Conservation (phyloP, 768 basidiomycete genomes). For the Brasilioporus rufonigricans region DNA sequence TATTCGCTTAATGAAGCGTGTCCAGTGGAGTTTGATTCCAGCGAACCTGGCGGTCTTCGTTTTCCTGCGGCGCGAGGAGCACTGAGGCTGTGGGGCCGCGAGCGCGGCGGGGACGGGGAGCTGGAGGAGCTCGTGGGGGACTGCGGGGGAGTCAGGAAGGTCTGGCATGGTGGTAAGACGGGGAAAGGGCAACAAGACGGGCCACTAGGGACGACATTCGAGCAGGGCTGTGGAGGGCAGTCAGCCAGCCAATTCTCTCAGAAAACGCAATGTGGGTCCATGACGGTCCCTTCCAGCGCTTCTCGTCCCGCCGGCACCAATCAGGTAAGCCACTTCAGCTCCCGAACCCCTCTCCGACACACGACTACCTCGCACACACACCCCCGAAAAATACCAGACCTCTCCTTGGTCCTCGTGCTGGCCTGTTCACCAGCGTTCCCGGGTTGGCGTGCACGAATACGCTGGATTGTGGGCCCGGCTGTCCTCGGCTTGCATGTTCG, state of each 20-base stretch:
- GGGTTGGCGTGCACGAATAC: neutral
- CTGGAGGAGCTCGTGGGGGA: slow-evolving; percentile 14
- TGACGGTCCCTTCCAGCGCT: neutral
- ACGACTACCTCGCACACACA: neutral
- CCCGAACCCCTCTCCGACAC: slow-evolving; percentile 4
- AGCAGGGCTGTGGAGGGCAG: slow-evolving; percentile 5
- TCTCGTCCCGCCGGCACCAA: slow-evolving; percentile 6
- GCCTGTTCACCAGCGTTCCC: too few relatives aligned
- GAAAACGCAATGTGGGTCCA: slow-evolving; percentile 7
- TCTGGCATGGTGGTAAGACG: slow-evolving; percentile 10
- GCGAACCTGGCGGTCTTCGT: slow-evolving; percentile 41
- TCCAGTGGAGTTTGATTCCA: slow-evolving; percentile 44
- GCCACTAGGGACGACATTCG: neutral
- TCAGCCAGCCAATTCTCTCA: slow-evolving; percentile 1
- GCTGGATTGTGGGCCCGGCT: neutral
- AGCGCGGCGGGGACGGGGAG: slow-evolving; percentile 46
- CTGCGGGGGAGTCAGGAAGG: neutral
- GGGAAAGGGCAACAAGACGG: neutral
- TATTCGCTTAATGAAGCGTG: slow-evolving; percentile 50
- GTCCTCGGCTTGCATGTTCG: slow-evolving; percentile 28
- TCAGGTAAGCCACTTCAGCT: slow-evolving; percentile 7
- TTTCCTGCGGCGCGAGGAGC: slow-evolving; percentile 26
- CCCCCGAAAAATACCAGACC: neutral
- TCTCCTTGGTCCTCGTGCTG: too few relatives aligned
- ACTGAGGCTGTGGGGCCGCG: slow-evolving; percentile 15